phyloP scores from a whole-genome alignment of 2,329 filamentous ascomycete genomes.

The Eutypa lata region DNA sequence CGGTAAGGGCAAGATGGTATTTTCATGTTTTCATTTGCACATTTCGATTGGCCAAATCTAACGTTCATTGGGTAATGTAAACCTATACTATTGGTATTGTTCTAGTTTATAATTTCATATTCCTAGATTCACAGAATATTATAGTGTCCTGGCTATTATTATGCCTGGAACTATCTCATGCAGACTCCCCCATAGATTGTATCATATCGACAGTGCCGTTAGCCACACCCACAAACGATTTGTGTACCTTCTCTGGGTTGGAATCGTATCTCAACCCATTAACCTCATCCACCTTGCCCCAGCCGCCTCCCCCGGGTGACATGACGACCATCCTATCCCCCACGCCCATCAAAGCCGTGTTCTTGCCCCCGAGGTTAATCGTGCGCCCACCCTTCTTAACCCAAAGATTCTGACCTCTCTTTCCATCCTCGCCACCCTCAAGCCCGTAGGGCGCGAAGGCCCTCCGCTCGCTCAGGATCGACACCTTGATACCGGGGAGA shows the following conservation, averaged over 20 bases:
- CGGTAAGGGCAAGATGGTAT: no score
- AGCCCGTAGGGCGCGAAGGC: slow-evolving; percentile 71
- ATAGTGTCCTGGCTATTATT: no score
- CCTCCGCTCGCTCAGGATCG: slow-evolving; percentile 66
- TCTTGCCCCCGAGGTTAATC: slow-evolving; percentile 58
- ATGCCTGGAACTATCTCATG: slow-evolving; percentile 4
- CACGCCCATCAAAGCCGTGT: slow-evolving; percentile 54
- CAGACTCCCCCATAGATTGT: slow-evolving; percentile 8
- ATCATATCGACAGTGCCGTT: slow-evolving; percentile 6
- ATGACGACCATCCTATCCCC: slow-evolving; percentile 59
- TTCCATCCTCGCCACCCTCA: slow-evolving; percentile 63
- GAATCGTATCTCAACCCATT: neutral
- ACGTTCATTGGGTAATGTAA: no score
- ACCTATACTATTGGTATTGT: no score
- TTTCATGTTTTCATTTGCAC: no score
- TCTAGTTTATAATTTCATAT: no score
- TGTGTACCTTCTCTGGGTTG: slow-evolving; percentile 11
- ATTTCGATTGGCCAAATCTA: no score
- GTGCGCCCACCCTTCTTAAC: slow-evolving; percentile 37
- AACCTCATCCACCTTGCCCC: neutral
- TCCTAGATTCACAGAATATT: no score
- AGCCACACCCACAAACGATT: slow-evolving; percentile 4
- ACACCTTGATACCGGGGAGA: slow-evolving; percentile 61
- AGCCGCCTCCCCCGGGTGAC: slow-evolving; percentile 61
- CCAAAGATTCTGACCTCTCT: slow-evolving; percentile 67